phyloP scores from a whole-genome alignment of 164 flowering plant species.

The Liquidambar formosana region DNA sequence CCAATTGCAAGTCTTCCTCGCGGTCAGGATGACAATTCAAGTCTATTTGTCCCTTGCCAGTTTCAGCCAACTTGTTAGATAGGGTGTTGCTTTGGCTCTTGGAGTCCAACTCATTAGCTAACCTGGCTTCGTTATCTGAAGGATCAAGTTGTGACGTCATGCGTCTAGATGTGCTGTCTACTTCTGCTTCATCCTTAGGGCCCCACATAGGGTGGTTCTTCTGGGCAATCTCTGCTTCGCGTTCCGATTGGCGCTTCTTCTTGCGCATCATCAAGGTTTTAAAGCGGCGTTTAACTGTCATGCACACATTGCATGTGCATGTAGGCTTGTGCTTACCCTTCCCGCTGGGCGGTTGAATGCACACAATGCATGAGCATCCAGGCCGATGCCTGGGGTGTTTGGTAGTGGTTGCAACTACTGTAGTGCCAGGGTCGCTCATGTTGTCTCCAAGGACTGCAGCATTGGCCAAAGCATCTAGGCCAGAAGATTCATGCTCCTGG shows the following conservation, averaged over 20 bases:
- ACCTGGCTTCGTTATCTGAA: constrained; percentile 36
- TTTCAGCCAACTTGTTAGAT: constrained; percentile 24
- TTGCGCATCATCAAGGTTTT: constrained; percentile 65
- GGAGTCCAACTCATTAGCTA: constrained; percentile 32
- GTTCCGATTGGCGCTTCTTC: constrained; percentile 54
- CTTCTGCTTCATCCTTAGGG: constrained; percentile 21
- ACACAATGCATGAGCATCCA: constrained; percentile 94
- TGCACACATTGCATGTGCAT: constrained; percentile 68
- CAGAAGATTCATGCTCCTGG: constrained; percentile 57
- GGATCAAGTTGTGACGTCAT: constrained; percentile 19
- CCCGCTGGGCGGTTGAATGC: constrained; percentile 99
- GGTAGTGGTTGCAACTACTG: constrained; percentile 72
- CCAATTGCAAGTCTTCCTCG: constrained; percentile 39
- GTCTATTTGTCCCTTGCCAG: constrained; percentile 51
- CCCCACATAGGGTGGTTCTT: constrained; percentile 14
- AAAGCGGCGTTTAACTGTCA: constrained; percentile 71
- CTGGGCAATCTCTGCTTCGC: constrained; percentile 40
- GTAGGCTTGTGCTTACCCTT: constrained; percentile 88
- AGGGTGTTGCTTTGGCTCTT: constrained; percentile 28
- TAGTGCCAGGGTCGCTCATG: constrained; percentile 40
- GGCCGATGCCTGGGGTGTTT: constrained; percentile 96
- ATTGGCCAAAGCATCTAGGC: constrained; percentile 87
- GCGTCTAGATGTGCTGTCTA: constrained; percentile 9
- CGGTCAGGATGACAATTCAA: constrained; percentile 70
- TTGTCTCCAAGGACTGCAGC: constrained; percentile 85